Evolutionary conservation across 164 flowering plant species (phyloP), one percentile per base, ranked within the genome.

Genomic region (Paratinospora sagittata): DNA sequence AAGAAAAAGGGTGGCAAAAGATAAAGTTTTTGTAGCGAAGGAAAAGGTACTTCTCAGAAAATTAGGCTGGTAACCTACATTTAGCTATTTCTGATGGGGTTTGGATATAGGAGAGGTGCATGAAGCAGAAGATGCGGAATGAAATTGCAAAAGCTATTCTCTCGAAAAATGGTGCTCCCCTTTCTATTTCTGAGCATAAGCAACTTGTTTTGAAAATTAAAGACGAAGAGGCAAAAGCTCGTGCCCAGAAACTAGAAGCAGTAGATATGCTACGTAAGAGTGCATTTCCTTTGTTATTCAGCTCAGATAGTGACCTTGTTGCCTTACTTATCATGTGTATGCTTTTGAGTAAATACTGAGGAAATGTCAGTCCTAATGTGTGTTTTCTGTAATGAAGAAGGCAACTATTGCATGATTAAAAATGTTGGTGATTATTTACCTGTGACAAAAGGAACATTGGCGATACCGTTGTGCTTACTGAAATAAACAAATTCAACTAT

Each of bases 161-260:
- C 37, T 81, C 78, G 27, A 84, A 79, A 75, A 70, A 80, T 82
- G 88, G 86, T 66, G 79, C 78, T 70, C 82, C 89, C 16, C 76
- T 83, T 27, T 79, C 96, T 58, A 69, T 85, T 68, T 69, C 86
- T 52, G 91, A 90, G 80, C 86, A 90, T 78, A 90, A 80, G 9
- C 77, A 82, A 64, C 73, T 86, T 72, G 65, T 92, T 76, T 79
- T 86, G 37, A 41, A 78, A 58, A 78, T 90, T 30, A 91, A 83
- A 80, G 49, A 3, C 43, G 89, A 89, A 72, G 72, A 78, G 33
- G 83, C 80, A 23, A 66, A 82, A 68, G 92, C 88, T 75, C 90
- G 79, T 81, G 77, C 83, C 9, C 88, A 86, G 80, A 72, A 78
- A 75, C 71, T 83, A 67, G 86, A 82, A 65, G 90, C 93, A 49